phyloP scores from a whole-genome alignment of 495 filamentous ascomycete genomes.

The Trichocladium antarcticum region DNA sequence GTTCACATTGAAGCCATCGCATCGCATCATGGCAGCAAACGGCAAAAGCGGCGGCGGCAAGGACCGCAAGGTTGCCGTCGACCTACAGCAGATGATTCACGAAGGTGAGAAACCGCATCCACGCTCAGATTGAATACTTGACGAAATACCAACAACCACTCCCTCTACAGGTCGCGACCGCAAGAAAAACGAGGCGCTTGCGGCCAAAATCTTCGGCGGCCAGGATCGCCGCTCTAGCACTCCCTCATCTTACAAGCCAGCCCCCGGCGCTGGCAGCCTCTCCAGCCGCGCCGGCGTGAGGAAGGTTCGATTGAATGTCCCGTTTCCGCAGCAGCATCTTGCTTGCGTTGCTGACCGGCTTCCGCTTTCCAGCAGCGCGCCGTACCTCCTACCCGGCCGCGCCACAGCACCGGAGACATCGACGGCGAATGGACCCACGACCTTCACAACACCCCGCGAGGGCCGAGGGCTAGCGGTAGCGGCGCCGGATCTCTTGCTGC shows the following conservation, averaged over 20 bases:
- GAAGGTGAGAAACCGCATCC: slow-evolving; percentile 33
- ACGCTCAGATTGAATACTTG: slow-evolving; percentile 1
- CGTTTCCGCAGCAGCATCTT: slow-evolving; percentile 8
- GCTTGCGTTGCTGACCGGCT: slow-evolving; percentile 10
- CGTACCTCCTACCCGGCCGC: slow-evolving; percentile 12
- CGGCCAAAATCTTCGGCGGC: slow-evolving; percentile 56
- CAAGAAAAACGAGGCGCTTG: slow-evolving; percentile 59
- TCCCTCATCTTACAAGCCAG: slow-evolving; percentile 33
- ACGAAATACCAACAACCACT: slow-evolving; percentile 9
- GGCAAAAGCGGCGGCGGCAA: slow-evolving; percentile 34
- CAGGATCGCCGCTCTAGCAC: slow-evolving; percentile 52
- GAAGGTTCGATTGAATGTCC: slow-evolving; percentile 46
- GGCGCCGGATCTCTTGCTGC: slow-evolving; percentile 29
- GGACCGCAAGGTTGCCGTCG: slow-evolving; percentile 37
- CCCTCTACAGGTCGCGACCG: slow-evolving; percentile 50
- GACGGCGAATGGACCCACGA: slow-evolving; percentile 51
- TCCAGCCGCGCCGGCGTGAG: slow-evolving; percentile 65
- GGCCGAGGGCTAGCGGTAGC: slow-evolving; percentile 26
- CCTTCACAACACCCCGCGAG: slow-evolving; percentile 29
- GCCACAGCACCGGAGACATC: slow-evolving; percentile 34
- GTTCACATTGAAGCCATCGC: neutral
- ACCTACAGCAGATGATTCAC: slow-evolving; percentile 57
- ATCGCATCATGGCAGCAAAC: slow-evolving; percentile 24
- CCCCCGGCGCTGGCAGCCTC: slow-evolving; percentile 45
- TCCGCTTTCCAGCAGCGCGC: slow-evolving; percentile 9